Evolutionary conservation across 768 basidiomycete species (phyloP), one percentile per base, ranked within the genome.

Genomic region (Daedaleopsis nitida): DNA sequence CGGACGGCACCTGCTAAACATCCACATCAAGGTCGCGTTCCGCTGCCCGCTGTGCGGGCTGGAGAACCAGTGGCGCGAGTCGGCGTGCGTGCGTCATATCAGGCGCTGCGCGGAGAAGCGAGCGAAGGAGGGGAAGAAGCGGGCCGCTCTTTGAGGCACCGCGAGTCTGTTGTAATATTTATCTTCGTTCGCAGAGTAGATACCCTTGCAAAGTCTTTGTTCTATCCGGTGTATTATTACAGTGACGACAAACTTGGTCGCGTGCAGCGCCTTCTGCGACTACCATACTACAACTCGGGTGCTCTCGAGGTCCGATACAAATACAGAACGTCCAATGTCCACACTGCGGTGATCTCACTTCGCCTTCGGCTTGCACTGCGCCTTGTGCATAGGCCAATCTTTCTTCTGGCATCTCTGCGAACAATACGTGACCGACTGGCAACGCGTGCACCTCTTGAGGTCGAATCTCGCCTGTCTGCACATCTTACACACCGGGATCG

Each of bases 311-410:
- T 3, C 27, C 27, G 4, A 7, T 32, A 32, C 27, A 32, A 3
- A 32, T 32, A 32, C 27, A 32, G 4, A 32, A 32, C 27, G n/a
- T n/a, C n/a, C n/a, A n/a, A 32, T 32, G 27, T 32, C 4, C 27
- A 32, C 27, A 32, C 27, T 7, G 27, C 27, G 4, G 27, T 32
- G 4, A 32, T 3, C 27, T 32, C 27, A 32, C 27, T 32, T 32
- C 27, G 27, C 27, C 27, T 32, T 32, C 27, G 27, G 4, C 27
- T 32, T 42, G 27, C 79, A 80, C 13, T 16, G 13, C 14, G 58
- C 59, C 67, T 81, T 82, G 65, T 81, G 81, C 23, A 23, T 59
- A 54, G 75, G 79, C 82, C 82, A 83, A 52, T 82, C 75, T 38
- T 68, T 62, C 55, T 71, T 75, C 64, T 83, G 82, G 57, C 82